These are phyloP conservation scores for Grosmannia penicillata DNA, from an alignment of 2,329 filamentous ascomycete genomes.

Conservation along the genomic window DNA sequence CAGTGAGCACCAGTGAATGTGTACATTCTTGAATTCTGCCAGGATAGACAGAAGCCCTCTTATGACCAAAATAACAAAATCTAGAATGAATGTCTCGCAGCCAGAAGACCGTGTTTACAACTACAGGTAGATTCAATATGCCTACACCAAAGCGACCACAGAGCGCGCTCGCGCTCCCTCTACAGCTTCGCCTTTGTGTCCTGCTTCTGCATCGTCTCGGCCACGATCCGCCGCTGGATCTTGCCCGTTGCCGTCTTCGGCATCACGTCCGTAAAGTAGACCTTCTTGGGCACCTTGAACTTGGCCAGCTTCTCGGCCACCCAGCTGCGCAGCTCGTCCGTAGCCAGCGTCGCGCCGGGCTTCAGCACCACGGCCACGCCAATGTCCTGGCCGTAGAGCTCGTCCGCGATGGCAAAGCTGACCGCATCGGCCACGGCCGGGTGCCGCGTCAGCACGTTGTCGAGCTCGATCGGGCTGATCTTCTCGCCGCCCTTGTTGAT, in stretches of 20 bases:
- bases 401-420: conserved; percentile 69
- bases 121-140: not conserved
- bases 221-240: conserved; percentile 75
- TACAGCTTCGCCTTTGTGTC: conserved; percentile 42
- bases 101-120: no score
- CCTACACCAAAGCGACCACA: not conserved
- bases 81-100: no score
- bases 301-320: conserved; percentile 57
- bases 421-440: conserved; percentile 63
- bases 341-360: conserved; percentile 37
- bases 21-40: no score
- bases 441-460: conserved; percentile 66
- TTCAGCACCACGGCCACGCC: conserved; percentile 65
- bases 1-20: no score
- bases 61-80: no score
- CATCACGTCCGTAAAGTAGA: conserved; percentile 73
- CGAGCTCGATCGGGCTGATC: conserved; percentile 76
- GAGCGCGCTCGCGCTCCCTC: not conserved
- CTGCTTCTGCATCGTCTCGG: conserved; percentile 67
- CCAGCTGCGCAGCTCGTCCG: conserved; percentile 52
- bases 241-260: conserved; percentile 89
- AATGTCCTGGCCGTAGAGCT: conserved; percentile 72
- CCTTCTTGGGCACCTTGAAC: conserved; percentile 77
- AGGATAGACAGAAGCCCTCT: no score
- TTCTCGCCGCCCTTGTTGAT: conserved; percentile 88